Base-by-base conservation (phyloP, 768 basidiomycete species). In the Suillus discolor region DNA sequence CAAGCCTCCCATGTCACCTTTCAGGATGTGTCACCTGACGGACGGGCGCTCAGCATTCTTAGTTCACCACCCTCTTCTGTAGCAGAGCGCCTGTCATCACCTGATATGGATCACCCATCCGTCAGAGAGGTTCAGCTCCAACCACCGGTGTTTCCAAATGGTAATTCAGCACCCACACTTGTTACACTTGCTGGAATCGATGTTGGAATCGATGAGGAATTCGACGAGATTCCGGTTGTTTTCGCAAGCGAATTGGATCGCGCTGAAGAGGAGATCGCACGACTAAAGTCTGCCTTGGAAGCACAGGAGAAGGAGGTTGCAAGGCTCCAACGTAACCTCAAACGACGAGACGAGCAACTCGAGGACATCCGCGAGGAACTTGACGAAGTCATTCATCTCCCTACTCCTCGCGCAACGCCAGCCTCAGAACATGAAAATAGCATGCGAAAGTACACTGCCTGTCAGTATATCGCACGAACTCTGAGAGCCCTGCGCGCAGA, bases 381-480 rank as follows among this genome's bases (percentile, higher is more conserved):
- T 55, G 54, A 55, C 54, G 54, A 55, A 55, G 54, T 55, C 6
- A 55, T 55, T n/a, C 54, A 55, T 55, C 36, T 28, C 47, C 64
- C 49, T 28, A 61, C 28, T 28, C 28, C 57, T 61, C 51, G n/a
- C 16, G 6, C 39, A 6, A 61, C 31, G 34, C 6, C 64, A 44
- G 38, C 61, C 9, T 47, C 64, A 34, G 47, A 53, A 36, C 61
- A 42, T 1, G 61, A 66, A 20, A 55, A 63, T 25, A 63, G 39
- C 23, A 62, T 62, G 62, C 62, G 65, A 62, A 38, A 62, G 15
- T 66, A 66, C 41, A 42, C 62, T 18, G 61, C 65, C 5, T 34
- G 62, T 62, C 65, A 66, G 41, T 66, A 66, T 55, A 28, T 66
- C 38, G 62, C 61, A 15, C 65, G 65, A 9, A 55, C 65, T 36